Base-by-base conservation (phyloP, 306 rosid species). In the Geum urbanum region DNA sequence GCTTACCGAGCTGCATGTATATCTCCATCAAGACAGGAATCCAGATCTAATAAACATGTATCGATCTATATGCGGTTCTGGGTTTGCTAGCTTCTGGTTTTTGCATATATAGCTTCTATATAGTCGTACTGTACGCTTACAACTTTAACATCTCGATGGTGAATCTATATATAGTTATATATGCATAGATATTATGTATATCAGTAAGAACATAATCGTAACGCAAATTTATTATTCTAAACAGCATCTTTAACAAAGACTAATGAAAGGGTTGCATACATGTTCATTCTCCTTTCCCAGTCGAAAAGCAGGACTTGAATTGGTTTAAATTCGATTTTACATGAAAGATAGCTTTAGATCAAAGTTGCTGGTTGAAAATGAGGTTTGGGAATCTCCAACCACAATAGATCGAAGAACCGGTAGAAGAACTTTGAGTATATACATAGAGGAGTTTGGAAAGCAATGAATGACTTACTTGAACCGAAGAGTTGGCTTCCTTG, bases 391-490 rank as follows among this genome's bases (percentile, higher is more conserved):
- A 35, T 15, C 47, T 15, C 22, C 43, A 8, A 60, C 65, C 46
- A 40, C 22, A 60, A 9, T 53, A 40, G 62, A 44, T 10, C 0
- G 1, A 51, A 11, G 15, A 10, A 39, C 6, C 13, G 18, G 10
- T 18, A 13, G 15, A 20, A 5, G 55, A 54, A 22, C 20, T 22
- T 44, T n/a, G 11, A 20, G n/a, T 44, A n/a, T 10, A 35, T 8
- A 58, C 4, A 58, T 1, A 2, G 37, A 32, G 41, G 32, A 58
- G 32, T 27, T 14, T 7, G 39, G 43, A 32, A 13, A 27, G 9
- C 54, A 50, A 58, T 43, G 32, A 58, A 41, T 9, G 9, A 59
- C 58, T 71, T 71, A 46, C 67, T 48, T 24, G 67, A 19, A 59
- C 39, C 65, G 16, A 3, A 60, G 63, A 32, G 19, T 32, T 58